Evolutionary conservation across 257 asterid species (phyloP).

Genomic region (Cordia subcordata): DNA sequence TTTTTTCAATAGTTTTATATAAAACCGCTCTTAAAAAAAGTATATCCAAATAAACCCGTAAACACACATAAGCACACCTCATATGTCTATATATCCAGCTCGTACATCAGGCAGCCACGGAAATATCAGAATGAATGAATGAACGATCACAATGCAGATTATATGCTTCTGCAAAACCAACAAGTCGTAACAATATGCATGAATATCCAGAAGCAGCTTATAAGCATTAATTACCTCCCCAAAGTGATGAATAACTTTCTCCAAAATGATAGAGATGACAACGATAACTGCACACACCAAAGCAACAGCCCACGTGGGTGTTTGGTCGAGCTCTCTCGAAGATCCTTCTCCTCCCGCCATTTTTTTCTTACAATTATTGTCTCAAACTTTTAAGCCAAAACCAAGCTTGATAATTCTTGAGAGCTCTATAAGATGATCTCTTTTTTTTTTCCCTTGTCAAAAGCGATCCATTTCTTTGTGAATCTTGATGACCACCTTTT

Average conservation of each 20-base stretch:
- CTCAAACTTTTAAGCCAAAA: not conserved
- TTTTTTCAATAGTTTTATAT: no score
- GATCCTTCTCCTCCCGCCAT: conserved; percentile 25
- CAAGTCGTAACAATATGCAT: not conserved
- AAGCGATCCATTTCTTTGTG: not conserved
- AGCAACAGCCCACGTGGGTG: conserved; percentile 89
- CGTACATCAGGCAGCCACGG: no score
- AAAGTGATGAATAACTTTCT: conserved; percentile 50
- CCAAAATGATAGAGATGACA: conserved; percentile 54
- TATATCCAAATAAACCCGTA: no score
- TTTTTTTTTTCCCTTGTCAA: no score
- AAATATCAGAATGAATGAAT: no score
- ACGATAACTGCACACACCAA: conserved; percentile 59
- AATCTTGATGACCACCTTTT: not conserved
- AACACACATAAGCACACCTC: not conserved
- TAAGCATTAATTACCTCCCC: conserved; percentile 38
- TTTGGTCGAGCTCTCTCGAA: conserved; percentile 30
- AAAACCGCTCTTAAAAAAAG: no score
- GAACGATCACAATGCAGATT: no score
- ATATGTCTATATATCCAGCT: not conserved
- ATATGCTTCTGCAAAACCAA: no score
- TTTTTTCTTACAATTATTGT: not conserved
- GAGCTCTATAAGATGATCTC: no score
- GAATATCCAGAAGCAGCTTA: not conserved
- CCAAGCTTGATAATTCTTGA: no score